phyloP scores from a whole-genome alignment of 805 yeast genomes.

The Torulaspora maleeae region DNA sequence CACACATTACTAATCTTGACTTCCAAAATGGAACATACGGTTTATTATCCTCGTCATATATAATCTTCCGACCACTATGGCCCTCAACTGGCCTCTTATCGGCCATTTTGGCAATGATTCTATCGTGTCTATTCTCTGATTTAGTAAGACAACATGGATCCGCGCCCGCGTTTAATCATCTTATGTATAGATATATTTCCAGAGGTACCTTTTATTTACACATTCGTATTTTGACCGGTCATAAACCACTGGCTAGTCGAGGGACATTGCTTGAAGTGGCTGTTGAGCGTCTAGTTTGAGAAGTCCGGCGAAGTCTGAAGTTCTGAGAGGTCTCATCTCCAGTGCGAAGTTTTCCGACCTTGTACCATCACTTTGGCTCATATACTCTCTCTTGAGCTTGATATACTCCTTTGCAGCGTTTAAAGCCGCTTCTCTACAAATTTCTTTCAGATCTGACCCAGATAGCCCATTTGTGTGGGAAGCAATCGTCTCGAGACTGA shows the following conservation, averaged over 20 bases:
- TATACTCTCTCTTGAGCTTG: conserved; percentile 48
- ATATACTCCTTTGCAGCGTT: conserved; percentile 84
- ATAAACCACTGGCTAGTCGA: conserved; percentile 15
- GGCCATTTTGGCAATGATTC: conserved; percentile 1
- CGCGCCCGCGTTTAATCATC: conserved; percentile 3
- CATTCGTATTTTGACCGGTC: background rate
- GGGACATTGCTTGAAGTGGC: conserved; percentile 21
- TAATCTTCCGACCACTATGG: conserved; percentile 58
- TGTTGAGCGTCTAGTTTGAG: conserved; percentile 22
- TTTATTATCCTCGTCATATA: conserved; percentile 83
- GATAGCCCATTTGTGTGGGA: conserved; percentile 66
- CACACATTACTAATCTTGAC: background rate
- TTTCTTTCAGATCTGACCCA: conserved; percentile 88
- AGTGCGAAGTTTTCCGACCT: conserved; percentile 34
- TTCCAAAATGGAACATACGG: conserved; percentile 55
- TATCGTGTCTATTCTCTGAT: background rate
- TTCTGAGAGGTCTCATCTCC: conserved; percentile 56
- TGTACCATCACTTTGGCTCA: conserved; percentile 13
- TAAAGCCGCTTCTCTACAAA: conserved; percentile 91
- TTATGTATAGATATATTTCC: background rate
- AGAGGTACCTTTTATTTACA: conserved; percentile 1
- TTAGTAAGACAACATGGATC: background rate
- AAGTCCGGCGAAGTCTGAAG: conserved; percentile 53
- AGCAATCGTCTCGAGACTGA: conserved; percentile 60
- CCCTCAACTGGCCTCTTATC: conserved; percentile 44